Percentiles rank a stretch among this genome's conserved stretches.
Conservation (phyloP, 495 filamentous ascomycete species). For the Penicillium atrosanguineum region DNA sequence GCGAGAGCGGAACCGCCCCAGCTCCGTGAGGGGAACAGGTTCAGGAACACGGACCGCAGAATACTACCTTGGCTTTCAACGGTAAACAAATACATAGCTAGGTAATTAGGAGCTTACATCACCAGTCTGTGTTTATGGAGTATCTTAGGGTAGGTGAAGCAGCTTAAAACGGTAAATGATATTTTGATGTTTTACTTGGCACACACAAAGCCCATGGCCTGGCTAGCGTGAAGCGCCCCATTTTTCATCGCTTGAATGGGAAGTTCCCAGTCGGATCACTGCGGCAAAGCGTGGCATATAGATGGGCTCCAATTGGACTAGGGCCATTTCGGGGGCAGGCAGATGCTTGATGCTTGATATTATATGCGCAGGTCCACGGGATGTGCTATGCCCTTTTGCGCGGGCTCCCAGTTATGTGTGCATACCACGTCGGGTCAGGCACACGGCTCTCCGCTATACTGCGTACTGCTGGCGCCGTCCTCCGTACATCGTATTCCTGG, state of each 20-base stretch:
- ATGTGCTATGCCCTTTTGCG: too few relatives aligned
- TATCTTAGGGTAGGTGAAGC: too few relatives aligned
- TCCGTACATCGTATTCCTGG: too few relatives aligned
- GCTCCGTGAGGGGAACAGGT: background rate
- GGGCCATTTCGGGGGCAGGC: background rate
- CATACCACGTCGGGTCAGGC: background rate
- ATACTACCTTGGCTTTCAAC: background rate
- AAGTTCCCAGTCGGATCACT: slow-evolving; percentile 7
- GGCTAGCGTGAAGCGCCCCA: background rate
- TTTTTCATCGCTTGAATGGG: background rate
- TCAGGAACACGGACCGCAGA: background rate
- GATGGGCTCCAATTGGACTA: slow-evolving; percentile 10
- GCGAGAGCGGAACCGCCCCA: slow-evolving; percentile 11
- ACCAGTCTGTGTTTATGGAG: too few relatives aligned
- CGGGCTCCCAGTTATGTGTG: background rate
- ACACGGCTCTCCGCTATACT: background rate
- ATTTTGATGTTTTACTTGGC: too few relatives aligned
- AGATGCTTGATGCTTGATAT: background rate
- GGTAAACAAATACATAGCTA: background rate
- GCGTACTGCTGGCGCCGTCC: too few relatives aligned
- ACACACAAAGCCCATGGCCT: background rate
- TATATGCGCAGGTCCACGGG: background rate
- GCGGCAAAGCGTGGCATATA: slow-evolving; percentile 12
- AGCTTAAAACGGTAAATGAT: too few relatives aligned
- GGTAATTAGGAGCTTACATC: too few relatives aligned